phyloP scores from a whole-genome alignment of 108 stramenopile genomes.

The Conticribra guillardii region DNA sequence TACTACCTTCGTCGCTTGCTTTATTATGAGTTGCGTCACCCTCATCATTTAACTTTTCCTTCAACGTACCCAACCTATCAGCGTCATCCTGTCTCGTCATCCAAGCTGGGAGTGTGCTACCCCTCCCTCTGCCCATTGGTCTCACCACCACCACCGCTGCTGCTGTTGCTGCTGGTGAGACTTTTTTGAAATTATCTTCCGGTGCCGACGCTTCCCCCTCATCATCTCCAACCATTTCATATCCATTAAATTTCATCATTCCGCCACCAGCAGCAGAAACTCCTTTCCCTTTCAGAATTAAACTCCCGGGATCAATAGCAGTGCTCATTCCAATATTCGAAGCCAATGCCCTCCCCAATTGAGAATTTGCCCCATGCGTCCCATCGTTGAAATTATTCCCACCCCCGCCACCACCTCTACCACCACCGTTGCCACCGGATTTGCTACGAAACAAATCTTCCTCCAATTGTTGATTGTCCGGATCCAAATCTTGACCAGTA shows the following conservation, averaged over 20 bases:
- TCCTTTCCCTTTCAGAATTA: constrained; percentile 31
- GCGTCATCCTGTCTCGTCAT: constrained; percentile 51
- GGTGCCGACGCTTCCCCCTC: constrained; percentile 57
- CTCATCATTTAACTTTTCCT: constrained; percentile 1
- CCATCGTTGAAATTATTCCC: constrained; percentile 10
- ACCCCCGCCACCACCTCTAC: neutral
- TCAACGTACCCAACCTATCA: constrained; percentile 24
- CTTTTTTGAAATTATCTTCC: neutral
- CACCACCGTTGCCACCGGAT: constrained; percentile 14
- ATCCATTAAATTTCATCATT: constrained; percentile 52
- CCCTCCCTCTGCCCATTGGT: constrained; percentile 68
- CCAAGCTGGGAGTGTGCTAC: constrained; percentile 68
- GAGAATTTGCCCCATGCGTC: constrained; percentile 15
- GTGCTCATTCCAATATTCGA: constrained; percentile 75
- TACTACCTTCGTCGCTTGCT: neutral
- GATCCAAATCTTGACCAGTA: constrained; percentile 60
- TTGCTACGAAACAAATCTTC: constrained; percentile 19
- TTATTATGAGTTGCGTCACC: neutral
- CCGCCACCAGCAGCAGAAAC: neutral
- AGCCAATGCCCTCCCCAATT: constrained; percentile 33
- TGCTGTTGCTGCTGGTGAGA: neutral
- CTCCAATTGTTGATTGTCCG: constrained; percentile 20
- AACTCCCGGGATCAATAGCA: constrained; percentile 68
- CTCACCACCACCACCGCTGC: constrained; percentile 8
- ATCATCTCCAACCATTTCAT: constrained; percentile 68